phyloP scores from a whole-genome alignment of 306 rosid species.

The Lupinus albus region DNA sequence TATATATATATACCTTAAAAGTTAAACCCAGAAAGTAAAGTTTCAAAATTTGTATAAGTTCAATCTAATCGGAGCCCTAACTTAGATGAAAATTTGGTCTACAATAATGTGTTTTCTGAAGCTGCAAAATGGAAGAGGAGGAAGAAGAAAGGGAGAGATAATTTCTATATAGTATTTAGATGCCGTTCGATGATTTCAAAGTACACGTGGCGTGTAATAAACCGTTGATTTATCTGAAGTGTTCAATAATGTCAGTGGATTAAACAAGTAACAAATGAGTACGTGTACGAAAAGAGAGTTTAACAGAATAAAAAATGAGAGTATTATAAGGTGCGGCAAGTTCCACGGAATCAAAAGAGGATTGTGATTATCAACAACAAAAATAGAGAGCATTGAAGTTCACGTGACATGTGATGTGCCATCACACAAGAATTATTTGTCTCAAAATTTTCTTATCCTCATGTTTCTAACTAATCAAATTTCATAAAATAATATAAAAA shows the following conservation, averaged over 20 bases:
- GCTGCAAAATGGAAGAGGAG: neutral
- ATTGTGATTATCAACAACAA: too few relatives aligned
- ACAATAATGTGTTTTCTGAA: neutral
- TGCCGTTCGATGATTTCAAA: slow-evolving; percentile 40
- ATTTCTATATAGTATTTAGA: slow-evolving; percentile 10
- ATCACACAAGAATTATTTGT: too few relatives aligned
- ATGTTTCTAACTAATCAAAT: too few relatives aligned
- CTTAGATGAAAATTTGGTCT: slow-evolving; percentile 6
- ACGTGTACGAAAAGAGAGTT: too few relatives aligned
- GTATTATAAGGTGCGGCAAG: too few relatives aligned
- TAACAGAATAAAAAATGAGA: too few relatives aligned
- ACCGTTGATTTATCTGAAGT: slow-evolving; percentile 42
- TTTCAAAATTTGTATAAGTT: slow-evolving; percentile 17
- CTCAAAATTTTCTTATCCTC: too few relatives aligned
- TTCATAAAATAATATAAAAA: too few relatives aligned
- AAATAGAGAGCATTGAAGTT: too few relatives aligned
- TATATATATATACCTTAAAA: slow-evolving; percentile 42
- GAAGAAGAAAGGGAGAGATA: neutral
- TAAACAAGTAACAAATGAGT: neutral
- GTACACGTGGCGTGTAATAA: neutral
- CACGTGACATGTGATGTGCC: too few relatives aligned
- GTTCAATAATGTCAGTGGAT: slow-evolving; percentile 39
- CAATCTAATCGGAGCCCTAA: slow-evolving; percentile 38
- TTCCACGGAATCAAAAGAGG: too few relatives aligned
- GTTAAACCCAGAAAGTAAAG: slow-evolving; percentile 17